These are phyloP conservation scores for Grosmannia huntii DNA, from an alignment of 2,329 filamentous ascomycete genomes.

Conservation along the genomic window DNA sequence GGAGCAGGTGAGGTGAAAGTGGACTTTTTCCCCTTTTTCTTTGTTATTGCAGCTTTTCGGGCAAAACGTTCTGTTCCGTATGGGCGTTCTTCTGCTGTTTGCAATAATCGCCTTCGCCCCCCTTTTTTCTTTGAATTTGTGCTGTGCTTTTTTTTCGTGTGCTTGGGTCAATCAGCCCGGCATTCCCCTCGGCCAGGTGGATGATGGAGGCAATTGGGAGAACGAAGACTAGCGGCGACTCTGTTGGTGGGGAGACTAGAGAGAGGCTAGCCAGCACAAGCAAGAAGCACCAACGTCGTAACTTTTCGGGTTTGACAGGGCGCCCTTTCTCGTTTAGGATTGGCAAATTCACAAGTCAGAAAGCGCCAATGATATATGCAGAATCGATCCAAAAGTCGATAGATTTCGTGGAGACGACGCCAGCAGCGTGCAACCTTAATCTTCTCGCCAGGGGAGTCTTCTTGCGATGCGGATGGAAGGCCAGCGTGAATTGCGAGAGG, in stretches of 20 bases:
- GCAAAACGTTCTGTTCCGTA: neutral
- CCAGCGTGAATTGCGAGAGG: neutral
- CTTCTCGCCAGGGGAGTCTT: neutral
- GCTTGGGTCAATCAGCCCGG: neutral
- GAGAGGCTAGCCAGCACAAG: slow-evolving; percentile 1
- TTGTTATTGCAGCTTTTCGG: slow-evolving; percentile 1
- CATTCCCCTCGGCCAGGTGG: neutral
- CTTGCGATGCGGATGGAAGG: neutral
- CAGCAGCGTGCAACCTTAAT: neutral
- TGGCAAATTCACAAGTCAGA: neutral
- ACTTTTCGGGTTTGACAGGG: slow-evolving; percentile 2
- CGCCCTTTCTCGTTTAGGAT: slow-evolving; percentile 1
- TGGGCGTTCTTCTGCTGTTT: neutral
- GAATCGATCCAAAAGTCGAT: neutral
- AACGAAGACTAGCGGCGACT: neutral
- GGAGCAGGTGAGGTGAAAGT: neutral
- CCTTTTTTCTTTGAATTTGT: neutral
- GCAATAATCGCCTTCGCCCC: neutral
- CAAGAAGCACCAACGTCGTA: slow-evolving; percentile 1
- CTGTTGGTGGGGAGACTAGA: slow-evolving; percentile 1
- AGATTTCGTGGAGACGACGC: neutral
- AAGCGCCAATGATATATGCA: neutral
- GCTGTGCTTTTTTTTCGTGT: neutral
- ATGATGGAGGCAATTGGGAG: neutral
- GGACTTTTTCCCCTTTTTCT: neutral